Evolutionary conservation across 768 basidiomycete species (phyloP), one percentile per base, ranked within the genome.

Genomic region (Boletus tomentosulus): DNA sequence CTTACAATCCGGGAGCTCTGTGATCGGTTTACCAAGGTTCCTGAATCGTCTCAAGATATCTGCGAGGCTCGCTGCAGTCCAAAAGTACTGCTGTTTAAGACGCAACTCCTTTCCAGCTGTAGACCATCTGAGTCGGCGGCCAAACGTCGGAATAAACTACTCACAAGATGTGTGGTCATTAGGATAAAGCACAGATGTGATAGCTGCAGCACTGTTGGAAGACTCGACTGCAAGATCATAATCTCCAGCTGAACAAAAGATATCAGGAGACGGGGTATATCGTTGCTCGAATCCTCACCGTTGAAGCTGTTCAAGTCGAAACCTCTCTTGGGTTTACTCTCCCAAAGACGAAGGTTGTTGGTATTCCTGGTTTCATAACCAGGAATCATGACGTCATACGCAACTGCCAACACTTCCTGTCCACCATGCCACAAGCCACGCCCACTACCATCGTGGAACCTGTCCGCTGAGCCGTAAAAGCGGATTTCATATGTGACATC

Each of bases 291-390:
- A 7, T 15, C 7, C 73, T 50, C 57, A 89, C 89, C 91, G 66
- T 98, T 98, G 83, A 98, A 98, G 44, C 88, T 89, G 69, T 93
- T 89, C 59, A 98, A 70, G 72, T 98, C 94, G 66, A 98, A 98
- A 1, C 89, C 91, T 62, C 90, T 77, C 77, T 92, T 91, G 24
- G 92, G 85, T 74, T 87, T 87, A 65, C 78, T 86, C 75, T 88
- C 91, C 91, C 85, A 91, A 51, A 84, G 76, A 57, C 89, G 77
- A 61, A 98, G 74, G 71, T 97, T 98, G 76, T 96, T 95, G 48
- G 91, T 93, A 57, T 86, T 93, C 71, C 78, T 79, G 39, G 90
- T 94, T 25, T 78, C 78, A 66, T 83, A 93, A 3, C 73, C 88
- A 5, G 95, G 94, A 60, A 98, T 89, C 75, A 96, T 96, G 19